Conservation (phyloP, 805 yeast genomes). For the Ogataea paradorogensis region DNA sequence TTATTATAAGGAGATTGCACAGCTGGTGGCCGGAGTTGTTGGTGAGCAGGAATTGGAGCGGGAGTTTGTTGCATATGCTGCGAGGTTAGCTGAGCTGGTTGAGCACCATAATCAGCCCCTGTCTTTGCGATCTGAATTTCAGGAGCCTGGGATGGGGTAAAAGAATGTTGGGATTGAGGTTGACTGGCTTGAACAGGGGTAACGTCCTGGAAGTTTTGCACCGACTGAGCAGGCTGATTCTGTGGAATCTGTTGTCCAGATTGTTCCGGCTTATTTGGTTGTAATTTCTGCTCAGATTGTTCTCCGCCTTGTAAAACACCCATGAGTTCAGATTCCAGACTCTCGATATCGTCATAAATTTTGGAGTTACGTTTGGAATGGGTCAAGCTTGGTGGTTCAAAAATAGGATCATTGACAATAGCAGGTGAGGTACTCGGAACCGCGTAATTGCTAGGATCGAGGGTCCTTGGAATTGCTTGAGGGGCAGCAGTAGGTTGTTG, state of each 20-base stretch:
- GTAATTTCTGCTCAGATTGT: not conserved
- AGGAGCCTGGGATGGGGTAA: conserved; percentile 3
- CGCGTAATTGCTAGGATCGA: not conserved
- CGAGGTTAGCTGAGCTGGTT: not conserved
- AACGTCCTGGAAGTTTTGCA: not conserved
- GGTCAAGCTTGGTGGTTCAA: conserved; percentile 6
- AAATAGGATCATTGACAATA: not conserved
- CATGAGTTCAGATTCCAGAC: conserved; percentile 27
- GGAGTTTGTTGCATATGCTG: not conserved
- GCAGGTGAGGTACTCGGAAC: not conserved
- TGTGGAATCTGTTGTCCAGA: too few relatives aligned
- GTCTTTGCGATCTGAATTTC: not conserved
- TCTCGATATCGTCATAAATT: conserved; percentile 27
- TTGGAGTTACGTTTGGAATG: conserved; percentile 24
- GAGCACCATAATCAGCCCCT: too few relatives aligned
- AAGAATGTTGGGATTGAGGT: not conserved
- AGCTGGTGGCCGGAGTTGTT: not conserved
- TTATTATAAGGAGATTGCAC: not conserved
- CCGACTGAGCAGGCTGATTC: not conserved
- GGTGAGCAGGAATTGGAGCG: not conserved
- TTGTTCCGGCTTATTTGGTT: not conserved
- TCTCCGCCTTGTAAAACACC: conserved; percentile 20
- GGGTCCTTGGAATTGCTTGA: too few relatives aligned
- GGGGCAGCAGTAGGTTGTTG: not conserved
- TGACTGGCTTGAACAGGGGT: not conserved